Evolutionary conservation across 345 rosid species (phyloP).

Genomic region (Rubroshorea leprosula): DNA sequence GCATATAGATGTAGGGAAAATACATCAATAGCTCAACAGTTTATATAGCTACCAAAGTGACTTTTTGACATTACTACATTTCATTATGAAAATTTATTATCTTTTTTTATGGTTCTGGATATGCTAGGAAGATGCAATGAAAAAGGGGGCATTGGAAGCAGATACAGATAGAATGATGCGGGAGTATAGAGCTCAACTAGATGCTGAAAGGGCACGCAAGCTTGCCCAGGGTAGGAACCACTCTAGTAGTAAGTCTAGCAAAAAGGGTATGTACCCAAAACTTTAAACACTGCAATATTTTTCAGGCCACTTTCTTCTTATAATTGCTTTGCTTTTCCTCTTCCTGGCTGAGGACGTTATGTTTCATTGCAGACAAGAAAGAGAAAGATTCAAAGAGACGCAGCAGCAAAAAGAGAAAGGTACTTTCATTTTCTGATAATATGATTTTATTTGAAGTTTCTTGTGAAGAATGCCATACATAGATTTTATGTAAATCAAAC

Average conservation of each 20-base stretch:
- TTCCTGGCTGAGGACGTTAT: constrained; percentile 14
- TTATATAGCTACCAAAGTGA: not conserved
- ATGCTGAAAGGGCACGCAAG: constrained; percentile 92
- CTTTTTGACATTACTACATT: not conserved
- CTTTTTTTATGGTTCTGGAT: constrained; percentile 9
- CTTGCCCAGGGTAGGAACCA: constrained; percentile 90
- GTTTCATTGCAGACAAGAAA: constrained; percentile 59
- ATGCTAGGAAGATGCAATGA: constrained; percentile 82
- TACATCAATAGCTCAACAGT: constrained; percentile 6
- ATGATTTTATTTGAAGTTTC: not conserved
- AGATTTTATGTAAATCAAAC: not conserved
- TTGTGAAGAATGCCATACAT: not conserved
- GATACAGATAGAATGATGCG: constrained; percentile 95
- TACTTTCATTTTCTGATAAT: constrained; percentile 17
- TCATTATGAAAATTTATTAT: too few species aligned
- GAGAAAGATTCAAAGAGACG: constrained; percentile 76
- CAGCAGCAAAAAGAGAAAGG: constrained; percentile 86
- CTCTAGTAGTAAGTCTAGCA: constrained; percentile 50
- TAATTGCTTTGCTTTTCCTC: not conserved
- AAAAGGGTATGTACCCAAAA: constrained; percentile 41
- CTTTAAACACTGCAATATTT: not conserved
- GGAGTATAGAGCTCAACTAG: constrained; percentile 94
- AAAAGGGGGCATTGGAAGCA: constrained; percentile 79
- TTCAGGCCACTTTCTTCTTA: constrained; percentile 12
- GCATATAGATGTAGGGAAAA: not conserved